These are phyloP conservation scores for Hypoxylon intermedium DNA, from an alignment of 495 filamentous ascomycete species.

Conservation along the genomic window DNA sequence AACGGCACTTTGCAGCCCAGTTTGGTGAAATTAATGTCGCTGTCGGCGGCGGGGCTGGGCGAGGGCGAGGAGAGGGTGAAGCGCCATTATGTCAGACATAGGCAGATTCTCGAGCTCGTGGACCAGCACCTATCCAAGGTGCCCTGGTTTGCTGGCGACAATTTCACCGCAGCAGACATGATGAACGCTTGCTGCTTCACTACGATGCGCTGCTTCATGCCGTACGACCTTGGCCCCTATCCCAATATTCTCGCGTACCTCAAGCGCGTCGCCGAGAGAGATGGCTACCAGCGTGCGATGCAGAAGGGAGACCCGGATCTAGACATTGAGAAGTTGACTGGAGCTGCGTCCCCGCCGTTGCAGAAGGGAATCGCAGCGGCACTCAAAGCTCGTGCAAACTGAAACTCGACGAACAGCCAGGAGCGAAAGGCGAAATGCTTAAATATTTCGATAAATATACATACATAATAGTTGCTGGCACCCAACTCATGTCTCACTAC, in stretches of 20 bases:
- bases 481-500: not conserved
- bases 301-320: slow-evolving; percentile 55
- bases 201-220: slow-evolving; percentile 59
- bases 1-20: slow-evolving; percentile 62
- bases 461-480: not conserved
- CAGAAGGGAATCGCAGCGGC: slow-evolving; percentile 16
- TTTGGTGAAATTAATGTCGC: slow-evolving; percentile 24
- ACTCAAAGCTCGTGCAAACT: slow-evolving; percentile 6
- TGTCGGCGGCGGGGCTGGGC: slow-evolving; percentile 11
- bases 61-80: slow-evolving; percentile 3
- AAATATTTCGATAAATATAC: no score
- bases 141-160: slow-evolving; percentile 64
- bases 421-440: not conserved
- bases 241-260: slow-evolving; percentile 56
- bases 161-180: slow-evolving; percentile 68
- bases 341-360: slow-evolving; percentile 21
- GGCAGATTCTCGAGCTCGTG: slow-evolving; percentile 45
- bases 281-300: slow-evolving; percentile 53
- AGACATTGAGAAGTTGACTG: slow-evolving; percentile 29
- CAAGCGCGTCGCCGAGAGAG: slow-evolving; percentile 47
- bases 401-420: not conserved
- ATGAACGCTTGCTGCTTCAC: slow-evolving; percentile 63
- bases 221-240: slow-evolving; percentile 53
- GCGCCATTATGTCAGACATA: slow-evolving; percentile 33
- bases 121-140: slow-evolving; percentile 54